Base-by-base conservation (phyloP, 164 flowering plant species). In the Tetrastigma voinierianum region DNA sequence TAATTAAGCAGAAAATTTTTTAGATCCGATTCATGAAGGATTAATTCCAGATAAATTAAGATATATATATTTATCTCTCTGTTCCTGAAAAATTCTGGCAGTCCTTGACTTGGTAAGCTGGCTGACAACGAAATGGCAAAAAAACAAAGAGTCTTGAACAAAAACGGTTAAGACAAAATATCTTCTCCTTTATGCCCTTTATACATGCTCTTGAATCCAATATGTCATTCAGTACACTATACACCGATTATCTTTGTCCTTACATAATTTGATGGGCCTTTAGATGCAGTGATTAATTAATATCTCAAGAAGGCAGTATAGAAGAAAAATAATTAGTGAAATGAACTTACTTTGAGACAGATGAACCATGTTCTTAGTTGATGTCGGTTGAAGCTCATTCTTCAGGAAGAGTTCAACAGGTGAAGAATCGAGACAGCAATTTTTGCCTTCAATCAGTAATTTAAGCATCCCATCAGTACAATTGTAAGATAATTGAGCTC, bases 281-380 rank as follows among this genome's bases (percentile, higher is more conserved):
- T 32, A 10, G 32, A 46, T 58, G 40, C 10, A 58, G 12, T 58
- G 16, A 59, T 6, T 59, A 59, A 16, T 59, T 59, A 40, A 40
- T 48, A 67, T 9, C 70, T 58, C 53, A 43, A 12, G 25, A n/a
- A n/a, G n/a, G n/a, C n/a, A n/a, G n/a, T n/a, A n/a, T 45, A 32
- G 7, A 9, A 24, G 44, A 43, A 44, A 11, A 19, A 18, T 25
- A 14, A 14, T 49, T 19, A 44, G n/a, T 18, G 0, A 14, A 25
- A 43, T 10, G n/a, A 63, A 77, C 89, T 75, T 82, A 87, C 92
- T 90, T 58, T 90, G 96, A 67, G 89, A 69, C 56, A 87, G 64
- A 74, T 90, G 96, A 9, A 90, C 83, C 92, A 90, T 51, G 79
- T 83, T 90, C 83, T 84, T 90, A 9, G 85, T 76, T 7, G 92